phyloP scores from a whole-genome alignment of 148 eudicot species.

The Camellia lanceoleosa region DNA sequence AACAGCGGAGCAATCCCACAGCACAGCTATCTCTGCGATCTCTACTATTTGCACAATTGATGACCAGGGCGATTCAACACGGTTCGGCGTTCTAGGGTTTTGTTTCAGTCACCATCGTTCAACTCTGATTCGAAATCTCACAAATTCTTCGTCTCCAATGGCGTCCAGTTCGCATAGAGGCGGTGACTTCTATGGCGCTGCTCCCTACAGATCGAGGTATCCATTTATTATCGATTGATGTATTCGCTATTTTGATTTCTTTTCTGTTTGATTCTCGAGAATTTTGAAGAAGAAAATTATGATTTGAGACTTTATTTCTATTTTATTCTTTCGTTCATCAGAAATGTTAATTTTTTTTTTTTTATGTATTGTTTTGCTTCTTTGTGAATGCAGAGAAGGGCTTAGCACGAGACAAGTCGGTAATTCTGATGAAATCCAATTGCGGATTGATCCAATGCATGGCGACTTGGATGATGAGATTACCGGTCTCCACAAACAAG shows the following conservation, averaged over 20 bases:
- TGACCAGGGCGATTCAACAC: not conserved
- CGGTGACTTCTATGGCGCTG: constrained; percentile 37
- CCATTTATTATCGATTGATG: not conserved
- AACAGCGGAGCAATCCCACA: not conserved
- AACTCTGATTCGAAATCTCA: not conserved
- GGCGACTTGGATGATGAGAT: constrained; percentile 82
- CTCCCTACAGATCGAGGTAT: constrained; percentile 66
- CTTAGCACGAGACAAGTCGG: constrained; percentile 66
- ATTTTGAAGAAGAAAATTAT: not conserved
- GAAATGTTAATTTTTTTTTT: not conserved
- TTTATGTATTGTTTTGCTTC: not conserved
- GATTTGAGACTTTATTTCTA: not conserved
- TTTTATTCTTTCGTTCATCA: not conserved
- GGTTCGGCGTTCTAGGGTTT: not conserved
- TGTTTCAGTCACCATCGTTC: not conserved
- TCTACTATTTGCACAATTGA: not conserved
- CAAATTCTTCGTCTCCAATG: constrained; percentile 19
- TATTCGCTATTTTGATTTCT: not conserved
- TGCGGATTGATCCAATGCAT: constrained; percentile 81
- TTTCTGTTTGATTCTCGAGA: not conserved
- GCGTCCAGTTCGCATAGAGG: constrained; percentile 32
- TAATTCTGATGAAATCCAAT: constrained; percentile 69
- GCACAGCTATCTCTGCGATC: not conserved
- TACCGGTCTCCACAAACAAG: constrained; percentile 72
- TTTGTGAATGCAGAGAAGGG: constrained; percentile 55